Evolutionary conservation across 2,329 filamentous ascomycete species (phyloP).

Genomic region (Didymella pinodella): DNA sequence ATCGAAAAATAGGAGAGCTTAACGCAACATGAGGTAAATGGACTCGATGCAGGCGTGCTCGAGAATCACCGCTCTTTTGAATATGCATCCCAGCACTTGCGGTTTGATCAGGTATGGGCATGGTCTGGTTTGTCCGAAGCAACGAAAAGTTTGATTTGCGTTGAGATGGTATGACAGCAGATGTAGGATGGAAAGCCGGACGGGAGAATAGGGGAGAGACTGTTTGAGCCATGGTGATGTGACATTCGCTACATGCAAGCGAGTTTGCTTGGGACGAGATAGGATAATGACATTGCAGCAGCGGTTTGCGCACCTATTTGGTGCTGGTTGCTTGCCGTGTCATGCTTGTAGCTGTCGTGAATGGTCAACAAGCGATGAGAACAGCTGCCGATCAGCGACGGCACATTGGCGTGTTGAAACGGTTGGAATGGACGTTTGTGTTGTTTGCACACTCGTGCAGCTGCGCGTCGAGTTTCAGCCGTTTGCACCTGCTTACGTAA

Average conservation of each 20-base stretch:
- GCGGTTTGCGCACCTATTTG: slow-evolving; percentile 36
- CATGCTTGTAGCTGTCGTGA: slow-evolving; percentile 30
- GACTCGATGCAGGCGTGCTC: slow-evolving; percentile 26
- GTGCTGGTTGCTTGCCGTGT: slow-evolving; percentile 40
- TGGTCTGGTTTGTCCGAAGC: slow-evolving; percentile 27
- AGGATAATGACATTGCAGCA: slow-evolving; percentile 13
- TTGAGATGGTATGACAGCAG: slow-evolving; percentile 22
- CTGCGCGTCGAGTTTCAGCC: neutral
- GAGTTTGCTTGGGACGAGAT: slow-evolving; percentile 20
- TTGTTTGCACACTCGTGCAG: slow-evolving; percentile 38
- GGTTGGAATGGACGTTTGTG: slow-evolving; percentile 35
- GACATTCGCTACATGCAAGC: slow-evolving; percentile 6
- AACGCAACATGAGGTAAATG: slow-evolving; percentile 20
- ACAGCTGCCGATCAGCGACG: slow-evolving; percentile 32
- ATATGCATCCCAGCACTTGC: slow-evolving; percentile 24
- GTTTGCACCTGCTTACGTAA: slow-evolving; percentile 19
- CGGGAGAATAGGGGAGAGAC: neutral
- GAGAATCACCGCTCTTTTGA: slow-evolving; percentile 29
- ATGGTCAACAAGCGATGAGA: slow-evolving; percentile 27
- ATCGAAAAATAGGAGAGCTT: slow-evolving; percentile 19
- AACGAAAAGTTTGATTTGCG: slow-evolving; percentile 18
- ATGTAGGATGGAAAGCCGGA: slow-evolving; percentile 2
- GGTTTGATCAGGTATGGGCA: slow-evolving; percentile 25
- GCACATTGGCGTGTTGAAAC: slow-evolving; percentile 7
- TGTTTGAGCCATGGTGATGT: slow-evolving; percentile 10